Conservation (phyloP, 495 filamentous ascomycete species). For the Oidiodendron maius region DNA sequence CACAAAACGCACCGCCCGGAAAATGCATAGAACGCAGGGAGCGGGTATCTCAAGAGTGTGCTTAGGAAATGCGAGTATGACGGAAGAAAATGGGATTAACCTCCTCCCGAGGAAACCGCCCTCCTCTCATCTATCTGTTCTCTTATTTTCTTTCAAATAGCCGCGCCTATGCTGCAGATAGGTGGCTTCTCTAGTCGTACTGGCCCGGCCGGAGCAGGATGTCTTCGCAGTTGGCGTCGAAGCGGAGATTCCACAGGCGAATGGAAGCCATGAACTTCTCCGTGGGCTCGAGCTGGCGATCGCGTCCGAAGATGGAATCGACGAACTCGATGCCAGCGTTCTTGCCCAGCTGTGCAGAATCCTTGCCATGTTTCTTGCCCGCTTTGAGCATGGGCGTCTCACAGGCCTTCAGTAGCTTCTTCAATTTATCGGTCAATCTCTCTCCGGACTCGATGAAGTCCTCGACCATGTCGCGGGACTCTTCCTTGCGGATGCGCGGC, state of each 20-base stretch:
- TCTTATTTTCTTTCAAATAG: background rate
- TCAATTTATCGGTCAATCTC: constrained; percentile 78
- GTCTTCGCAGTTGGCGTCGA: constrained; percentile 93
- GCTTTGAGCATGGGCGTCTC: constrained; percentile 80
- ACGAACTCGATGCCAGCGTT: constrained; percentile 95
- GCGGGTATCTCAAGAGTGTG: constrained; percentile 18
- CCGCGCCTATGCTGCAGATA: too few relatives aligned
- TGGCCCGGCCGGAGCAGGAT: constrained; percentile 48
- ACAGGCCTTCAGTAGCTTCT: constrained; percentile 80
- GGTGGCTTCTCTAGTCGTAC: constrained; percentile 13
- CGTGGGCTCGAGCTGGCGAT: constrained; percentile 87
- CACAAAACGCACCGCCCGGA: constrained; percentile 4
- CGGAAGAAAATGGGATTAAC: constrained; percentile 9
- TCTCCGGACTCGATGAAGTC: constrained; percentile 92
- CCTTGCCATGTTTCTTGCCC: constrained; percentile 52
- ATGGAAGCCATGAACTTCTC: constrained; percentile 91
- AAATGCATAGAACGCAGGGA: constrained; percentile 12
- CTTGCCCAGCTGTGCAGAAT: constrained; percentile 76
- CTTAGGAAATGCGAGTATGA: constrained; percentile 16
- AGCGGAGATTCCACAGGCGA: constrained; percentile 90
- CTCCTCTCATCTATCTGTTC: background rate
- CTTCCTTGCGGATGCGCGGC: constrained; percentile 59
- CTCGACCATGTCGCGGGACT: constrained; percentile 75
- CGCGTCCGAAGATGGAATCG: constrained; percentile 90
- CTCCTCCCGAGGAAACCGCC: background rate